phyloP scores from a whole-genome alignment of 1,139 yeast species.

The Geotrichum fermentans region DNA sequence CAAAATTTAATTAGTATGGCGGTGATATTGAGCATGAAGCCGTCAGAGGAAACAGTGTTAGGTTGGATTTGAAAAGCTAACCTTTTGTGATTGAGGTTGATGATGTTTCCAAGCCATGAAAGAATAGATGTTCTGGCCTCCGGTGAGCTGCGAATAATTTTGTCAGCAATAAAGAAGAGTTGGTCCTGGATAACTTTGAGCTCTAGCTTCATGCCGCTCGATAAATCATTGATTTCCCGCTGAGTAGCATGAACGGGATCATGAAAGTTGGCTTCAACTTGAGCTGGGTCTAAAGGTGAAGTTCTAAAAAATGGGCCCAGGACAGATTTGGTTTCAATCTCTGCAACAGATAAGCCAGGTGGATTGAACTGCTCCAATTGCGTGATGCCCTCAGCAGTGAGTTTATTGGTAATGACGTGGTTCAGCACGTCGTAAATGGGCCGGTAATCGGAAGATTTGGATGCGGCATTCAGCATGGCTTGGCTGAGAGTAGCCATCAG shows the following conservation, averaged over 20 bases:
- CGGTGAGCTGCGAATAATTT: conserved; percentile 69
- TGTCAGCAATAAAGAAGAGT: conserved; percentile 64
- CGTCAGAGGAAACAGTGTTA: conserved; percentile 65
- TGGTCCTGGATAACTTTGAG: conserved; percentile 26
- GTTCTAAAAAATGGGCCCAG: conserved; percentile 73
- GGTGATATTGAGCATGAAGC: conserved; percentile 74
- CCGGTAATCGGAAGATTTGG: conserved; percentile 41
- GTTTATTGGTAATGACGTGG: conserved; percentile 54
- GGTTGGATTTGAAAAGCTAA: conserved; percentile 80
- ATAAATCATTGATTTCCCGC: conserved; percentile 4
- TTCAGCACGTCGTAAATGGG: conserved; percentile 55
- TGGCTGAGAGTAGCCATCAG: conserved; percentile 33
- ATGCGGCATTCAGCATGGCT: conserved; percentile 22
- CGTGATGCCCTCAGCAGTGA: conserved; percentile 58
- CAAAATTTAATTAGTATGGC: conserved; percentile 64
- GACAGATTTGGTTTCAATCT: conserved; percentile 57
- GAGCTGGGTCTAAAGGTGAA: conserved; percentile 55
- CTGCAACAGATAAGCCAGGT: conserved; percentile 41
- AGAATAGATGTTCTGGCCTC: conserved; percentile 60
- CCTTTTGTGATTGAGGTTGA: conserved; percentile 79
- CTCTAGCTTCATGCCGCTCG: conserved; percentile 9
- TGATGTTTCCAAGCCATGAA: conserved; percentile 62
- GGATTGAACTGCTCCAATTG: conserved; percentile 50
- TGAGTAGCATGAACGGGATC: conserved; percentile 6
- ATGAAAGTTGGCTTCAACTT: conserved; percentile 27